Evolutionary conservation across 2,329 filamentous ascomycete genomes (phyloP).

Genomic region (Curvularia sp.): DNA sequence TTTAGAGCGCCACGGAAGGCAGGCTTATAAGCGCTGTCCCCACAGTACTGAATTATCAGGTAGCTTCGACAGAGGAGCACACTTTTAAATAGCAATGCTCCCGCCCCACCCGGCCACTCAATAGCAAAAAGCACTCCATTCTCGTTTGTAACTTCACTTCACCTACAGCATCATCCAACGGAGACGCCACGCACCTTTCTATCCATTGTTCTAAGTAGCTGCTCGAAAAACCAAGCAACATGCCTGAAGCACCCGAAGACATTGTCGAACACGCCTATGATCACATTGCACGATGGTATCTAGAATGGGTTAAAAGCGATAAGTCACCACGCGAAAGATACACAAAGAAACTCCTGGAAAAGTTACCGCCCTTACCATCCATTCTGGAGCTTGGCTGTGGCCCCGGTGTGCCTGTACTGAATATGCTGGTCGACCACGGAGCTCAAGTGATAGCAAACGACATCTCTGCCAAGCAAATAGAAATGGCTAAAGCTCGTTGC

Average conservation of each 20-base stretch:
- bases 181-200: not conserved
- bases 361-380: constrained; percentile 2
- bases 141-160: not conserved
- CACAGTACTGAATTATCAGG: no score
- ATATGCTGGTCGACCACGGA: constrained; percentile 18
- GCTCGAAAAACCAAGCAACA: not conserved
- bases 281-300: constrained; percentile 17
- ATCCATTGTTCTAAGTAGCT: not conserved
- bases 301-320: constrained; percentile 14
- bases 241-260: constrained; percentile 9
- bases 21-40: no score
- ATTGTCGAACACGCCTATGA: constrained; percentile 16
- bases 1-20: no score
- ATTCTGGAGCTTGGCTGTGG: constrained; percentile 26
- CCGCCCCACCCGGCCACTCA: not conserved
- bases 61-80: no score
- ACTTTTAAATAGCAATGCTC: no score
- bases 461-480: constrained; percentile 48
- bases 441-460: constrained; percentile 48
- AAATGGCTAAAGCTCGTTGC: constrained; percentile 31
- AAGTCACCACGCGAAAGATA: constrained; percentile 13
- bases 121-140: not conserved
- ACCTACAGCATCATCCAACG: not conserved
- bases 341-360: constrained; percentile 4
- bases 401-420: constrained; percentile 20